phyloP scores from a whole-genome alignment of 129 eudicot genomes.

The Artemisia tridentata region DNA sequence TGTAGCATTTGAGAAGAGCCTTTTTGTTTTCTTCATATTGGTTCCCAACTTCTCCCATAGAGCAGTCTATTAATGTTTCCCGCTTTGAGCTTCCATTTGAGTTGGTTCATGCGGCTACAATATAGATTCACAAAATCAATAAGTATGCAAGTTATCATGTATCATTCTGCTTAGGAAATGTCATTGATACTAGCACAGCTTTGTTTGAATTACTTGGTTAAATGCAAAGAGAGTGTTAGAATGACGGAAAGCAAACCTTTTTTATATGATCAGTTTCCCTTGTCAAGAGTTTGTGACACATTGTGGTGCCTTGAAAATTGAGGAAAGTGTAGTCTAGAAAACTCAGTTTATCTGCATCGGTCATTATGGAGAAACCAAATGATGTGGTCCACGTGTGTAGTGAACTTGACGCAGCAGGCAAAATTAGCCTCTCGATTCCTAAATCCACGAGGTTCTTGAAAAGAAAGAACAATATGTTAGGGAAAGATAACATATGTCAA shows the following conservation, averaged over 20 bases:
- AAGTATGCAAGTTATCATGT: background rate
- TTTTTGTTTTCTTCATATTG: background rate
- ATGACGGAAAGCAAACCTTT: background rate
- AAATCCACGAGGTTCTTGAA: conserved; percentile 52
- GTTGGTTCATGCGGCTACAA: background rate
- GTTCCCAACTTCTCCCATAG: background rate
- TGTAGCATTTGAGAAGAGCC: background rate
- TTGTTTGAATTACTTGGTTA: background rate
- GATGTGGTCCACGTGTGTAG: conserved; percentile 63
- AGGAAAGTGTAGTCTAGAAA: conserved; percentile 55
- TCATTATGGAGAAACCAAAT: conserved; percentile 64
- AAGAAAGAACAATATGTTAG: background rate
- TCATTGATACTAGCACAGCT: background rate
- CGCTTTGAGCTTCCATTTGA: background rate
- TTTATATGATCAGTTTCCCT: background rate
- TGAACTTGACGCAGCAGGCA: conserved; percentile 61
- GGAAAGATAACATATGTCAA: background rate
- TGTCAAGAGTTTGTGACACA: conserved; percentile 64
- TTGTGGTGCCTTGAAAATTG: conserved; percentile 60
- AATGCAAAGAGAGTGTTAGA: background rate
- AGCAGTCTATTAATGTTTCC: background rate
- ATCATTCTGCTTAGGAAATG: background rate
- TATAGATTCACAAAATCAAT: background rate
- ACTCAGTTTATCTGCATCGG: conserved; percentile 45
- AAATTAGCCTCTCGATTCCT: conserved; percentile 69